These are phyloP conservation scores for Secale cereale DNA, from an alignment of 176 grass and related monocot species.

Conservation along the genomic window DNA sequence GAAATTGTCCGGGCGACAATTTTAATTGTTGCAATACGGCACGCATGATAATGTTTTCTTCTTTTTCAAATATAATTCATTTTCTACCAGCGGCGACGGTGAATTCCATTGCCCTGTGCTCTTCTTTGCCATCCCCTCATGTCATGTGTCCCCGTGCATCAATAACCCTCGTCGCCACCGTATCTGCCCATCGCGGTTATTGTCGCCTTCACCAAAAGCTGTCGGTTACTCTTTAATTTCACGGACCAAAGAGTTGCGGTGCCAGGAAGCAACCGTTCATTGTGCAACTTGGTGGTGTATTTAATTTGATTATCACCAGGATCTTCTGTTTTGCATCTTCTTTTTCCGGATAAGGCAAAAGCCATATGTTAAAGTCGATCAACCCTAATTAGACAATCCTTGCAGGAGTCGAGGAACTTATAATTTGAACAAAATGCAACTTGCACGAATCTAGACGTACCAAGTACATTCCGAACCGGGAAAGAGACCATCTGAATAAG, in stretches of 20 bases:
- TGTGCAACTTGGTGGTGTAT: background rate
- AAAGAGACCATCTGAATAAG: background rate
- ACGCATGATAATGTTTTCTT: too few species aligned
- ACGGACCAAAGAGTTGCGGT: background rate
- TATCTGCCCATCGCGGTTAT: background rate
- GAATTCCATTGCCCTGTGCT: too few species aligned
- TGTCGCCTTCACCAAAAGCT: conserved; percentile 2
- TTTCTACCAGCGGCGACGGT: too few species aligned
- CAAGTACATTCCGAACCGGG: background rate
- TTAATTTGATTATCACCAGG: background rate
- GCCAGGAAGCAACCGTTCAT: background rate
- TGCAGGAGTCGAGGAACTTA: too few species aligned
- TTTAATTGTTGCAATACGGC: too few species aligned
- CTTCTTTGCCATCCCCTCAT: too few species aligned
- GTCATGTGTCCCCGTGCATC: background rate
- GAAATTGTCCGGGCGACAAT: background rate
- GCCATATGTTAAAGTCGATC: too few species aligned
- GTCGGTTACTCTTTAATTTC: background rate
- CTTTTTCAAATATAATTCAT: too few species aligned
- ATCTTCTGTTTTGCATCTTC: background rate
- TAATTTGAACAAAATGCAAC: too few species aligned
- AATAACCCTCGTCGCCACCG: background rate
- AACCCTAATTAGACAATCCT: too few species aligned
- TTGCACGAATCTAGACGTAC: background rate
- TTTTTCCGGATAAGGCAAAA: too few species aligned